Conservation (phyloP, 805 yeast species). For the Candida odintsovae region DNA sequence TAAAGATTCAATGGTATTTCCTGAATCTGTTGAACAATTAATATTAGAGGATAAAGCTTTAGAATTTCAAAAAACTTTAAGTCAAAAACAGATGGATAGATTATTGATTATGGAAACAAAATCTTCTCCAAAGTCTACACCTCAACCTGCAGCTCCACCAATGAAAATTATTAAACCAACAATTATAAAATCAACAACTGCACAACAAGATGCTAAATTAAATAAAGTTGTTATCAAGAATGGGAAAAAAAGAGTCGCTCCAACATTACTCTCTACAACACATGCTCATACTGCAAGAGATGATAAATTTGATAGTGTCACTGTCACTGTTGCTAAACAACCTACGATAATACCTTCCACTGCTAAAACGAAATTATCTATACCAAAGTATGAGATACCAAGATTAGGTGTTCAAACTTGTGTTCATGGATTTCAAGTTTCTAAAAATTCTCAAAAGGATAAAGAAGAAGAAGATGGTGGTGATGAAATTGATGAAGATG, state of each 20-base stretch:
- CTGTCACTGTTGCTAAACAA: constrained; percentile 9
- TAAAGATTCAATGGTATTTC: constrained; percentile 75
- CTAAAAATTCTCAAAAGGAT: constrained; percentile 22
- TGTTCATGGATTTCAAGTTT: constrained; percentile 48
- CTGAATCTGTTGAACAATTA: constrained; percentile 81
- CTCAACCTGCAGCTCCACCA: background rate
- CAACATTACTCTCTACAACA: constrained; percentile 51
- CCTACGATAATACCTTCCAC: constrained; percentile 7
- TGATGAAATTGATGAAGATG: constrained; percentile 28
- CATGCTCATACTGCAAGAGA: constrained; percentile 17
- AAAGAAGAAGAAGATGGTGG: constrained; percentile 21
- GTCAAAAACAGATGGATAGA: constrained; percentile 34
- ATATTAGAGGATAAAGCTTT: constrained; percentile 60
- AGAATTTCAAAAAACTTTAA: constrained; percentile 25
- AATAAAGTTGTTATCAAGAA: constrained; percentile 61
- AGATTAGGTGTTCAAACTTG: constrained; percentile 58
- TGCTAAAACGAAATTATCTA: constrained; percentile 28
- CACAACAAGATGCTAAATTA: constrained; percentile 11
- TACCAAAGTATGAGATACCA: constrained; percentile 48
- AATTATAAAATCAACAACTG: background rate
- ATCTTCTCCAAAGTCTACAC: constrained; percentile 6
- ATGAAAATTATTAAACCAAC: constrained; percentile 1
- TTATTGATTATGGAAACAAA: constrained; percentile 30
- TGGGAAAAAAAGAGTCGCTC: constrained; percentile 73
- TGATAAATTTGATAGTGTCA: constrained; percentile 15